A percentile compares a stretch with the other conserved stretches of the same genome.
These are phyloP conservation scores for Crithidia thermophila DNA, from an alignment of 208 protist species.

Conservation along the genomic window DNA sequence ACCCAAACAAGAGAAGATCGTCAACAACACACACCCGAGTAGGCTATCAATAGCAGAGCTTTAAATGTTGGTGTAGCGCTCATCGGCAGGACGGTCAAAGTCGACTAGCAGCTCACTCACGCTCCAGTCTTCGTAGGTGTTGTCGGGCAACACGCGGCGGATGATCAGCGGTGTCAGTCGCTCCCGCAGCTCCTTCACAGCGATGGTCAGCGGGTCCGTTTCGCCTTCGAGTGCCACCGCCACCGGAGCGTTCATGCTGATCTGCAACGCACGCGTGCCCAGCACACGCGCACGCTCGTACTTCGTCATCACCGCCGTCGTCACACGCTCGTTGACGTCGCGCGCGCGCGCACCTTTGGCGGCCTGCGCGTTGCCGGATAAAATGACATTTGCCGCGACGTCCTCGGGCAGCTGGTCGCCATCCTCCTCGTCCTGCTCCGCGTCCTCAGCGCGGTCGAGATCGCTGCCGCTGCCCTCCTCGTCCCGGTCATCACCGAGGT, in stretches of 20 bases:
- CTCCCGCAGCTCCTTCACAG: conserved; percentile 96
- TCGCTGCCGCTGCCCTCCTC: conserved; percentile 38
- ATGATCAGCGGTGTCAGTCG: conserved; percentile 99
- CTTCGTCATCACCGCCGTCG: conserved; percentile 98
- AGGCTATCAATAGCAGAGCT: background rate
- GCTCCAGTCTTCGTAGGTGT: conserved; percentile 94
- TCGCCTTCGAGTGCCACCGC: conserved; percentile 97
- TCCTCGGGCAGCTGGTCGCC: conserved; percentile 54
- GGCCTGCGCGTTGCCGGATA: conserved; percentile 52
- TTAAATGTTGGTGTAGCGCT: conserved; percentile 87
- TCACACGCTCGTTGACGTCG: conserved; percentile 81
- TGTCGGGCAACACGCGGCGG: conserved; percentile 95
- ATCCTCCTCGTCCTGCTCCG: conserved; percentile 39
- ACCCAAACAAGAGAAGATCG: background rate
- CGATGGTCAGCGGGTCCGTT: conserved; percentile 98
- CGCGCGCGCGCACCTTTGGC: conserved; percentile 46
- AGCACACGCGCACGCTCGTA: conserved; percentile 98
- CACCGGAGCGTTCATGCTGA: conserved; percentile 98
- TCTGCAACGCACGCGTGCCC: conserved; percentile 98
- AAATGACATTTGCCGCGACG: conserved; percentile 51
- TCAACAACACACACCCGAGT: background rate
- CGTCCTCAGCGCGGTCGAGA: conserved; percentile 13
- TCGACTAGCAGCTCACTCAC: conserved; percentile 87
- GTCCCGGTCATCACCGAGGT: conserved; percentile 51
- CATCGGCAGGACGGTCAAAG: conserved; percentile 85